Evolutionary conservation across 2,329 filamentous ascomycete genomes (phyloP).

Genomic region (Sporothrix schenckii): DNA sequence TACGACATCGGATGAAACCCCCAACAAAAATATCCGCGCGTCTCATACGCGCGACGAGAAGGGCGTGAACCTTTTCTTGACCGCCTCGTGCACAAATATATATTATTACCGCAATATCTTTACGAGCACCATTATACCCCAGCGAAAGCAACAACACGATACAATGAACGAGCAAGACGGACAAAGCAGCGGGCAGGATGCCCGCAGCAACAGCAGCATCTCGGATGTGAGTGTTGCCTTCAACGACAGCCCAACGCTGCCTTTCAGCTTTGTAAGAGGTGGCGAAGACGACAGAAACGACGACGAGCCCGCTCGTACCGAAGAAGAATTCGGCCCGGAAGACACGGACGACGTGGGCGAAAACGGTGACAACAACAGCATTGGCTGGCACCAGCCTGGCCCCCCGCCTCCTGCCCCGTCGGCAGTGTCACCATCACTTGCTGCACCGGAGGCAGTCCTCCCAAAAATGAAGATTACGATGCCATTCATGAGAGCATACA

Average conservation of each 20-base stretch:
- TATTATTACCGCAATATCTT: not conserved
- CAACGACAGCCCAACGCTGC: constrained; percentile 1
- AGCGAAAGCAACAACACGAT: not conserved
- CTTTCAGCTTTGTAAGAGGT: not conserved
- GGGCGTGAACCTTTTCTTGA: not conserved
- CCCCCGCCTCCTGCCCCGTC: not conserved
- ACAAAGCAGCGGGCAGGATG: too few species aligned
- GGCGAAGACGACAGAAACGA: not conserved
- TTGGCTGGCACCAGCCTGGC: not conserved
- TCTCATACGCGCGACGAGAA: too few species aligned
- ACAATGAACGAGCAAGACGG: not conserved
- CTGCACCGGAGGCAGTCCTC: not conserved
- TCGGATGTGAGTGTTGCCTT: not conserved
- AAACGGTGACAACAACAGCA: not conserved
- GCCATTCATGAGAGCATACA: constrained; percentile 42
- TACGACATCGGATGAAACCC: constrained; percentile 2
- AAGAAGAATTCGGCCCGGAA: not conserved
- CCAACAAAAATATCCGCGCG: not conserved
- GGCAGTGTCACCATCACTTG: not conserved
- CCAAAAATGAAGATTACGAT: constrained; percentile 32
- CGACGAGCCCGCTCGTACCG: not conserved
- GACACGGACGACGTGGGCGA: not conserved
- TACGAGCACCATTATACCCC: not conserved
- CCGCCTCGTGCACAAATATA: not conserved
- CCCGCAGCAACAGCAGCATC: not conserved